Evolutionary conservation across 2,329 filamentous ascomycete genomes (phyloP), one percentile per base, ranked within the genome.

Genomic region (Calonectria hongkongensis): DNA sequence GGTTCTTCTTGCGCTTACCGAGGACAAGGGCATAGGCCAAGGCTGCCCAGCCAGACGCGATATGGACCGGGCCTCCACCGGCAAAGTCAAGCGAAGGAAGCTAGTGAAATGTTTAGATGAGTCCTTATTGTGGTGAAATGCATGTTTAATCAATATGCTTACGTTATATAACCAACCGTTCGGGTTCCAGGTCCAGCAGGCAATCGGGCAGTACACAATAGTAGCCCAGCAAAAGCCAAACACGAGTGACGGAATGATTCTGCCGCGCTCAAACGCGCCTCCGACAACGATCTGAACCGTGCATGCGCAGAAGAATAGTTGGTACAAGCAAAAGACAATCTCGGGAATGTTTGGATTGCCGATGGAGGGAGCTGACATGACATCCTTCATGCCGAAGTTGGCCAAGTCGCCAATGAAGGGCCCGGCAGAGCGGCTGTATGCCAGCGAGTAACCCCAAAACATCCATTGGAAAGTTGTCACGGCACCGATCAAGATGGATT

Each of bases 141-240:
- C 21, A 21, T 21, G 3, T 25, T 41, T 9, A 30, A 13, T 5
- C 4, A 3, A 65, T 33, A 87, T 86, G 7, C 88, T 87, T 8
- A 92, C 87, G 39, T 91, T 90, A 82, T 85, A 91, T 1, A 93
- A 84, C 91, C 91, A 93, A 18, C 91, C 91, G 68, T 88, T 89
- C 21, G 87, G 79, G 77, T 93, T 93, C 91, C 91, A 93, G 7
- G 90, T 91, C 91, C 91, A 92, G 83, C 88, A 91, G 0, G 91
- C 91, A 68, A 92, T 88, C 73, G 82, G 72, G 41, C 82, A 92
- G 81, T 93, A 92, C 7, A 92, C 91, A 63, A 92, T 85, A 0
- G 91, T 92, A 0, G 90, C 89, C 91, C 91, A 92, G 77, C 84
- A 88, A 81, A 92, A 90, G 45, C 87, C 85, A 75, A 92, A 94